These are phyloP conservation scores for Funneliformis caledonium DNA, from an alignment of 371 early-diverging fungal genomes.

Conservation along the genomic window DNA sequence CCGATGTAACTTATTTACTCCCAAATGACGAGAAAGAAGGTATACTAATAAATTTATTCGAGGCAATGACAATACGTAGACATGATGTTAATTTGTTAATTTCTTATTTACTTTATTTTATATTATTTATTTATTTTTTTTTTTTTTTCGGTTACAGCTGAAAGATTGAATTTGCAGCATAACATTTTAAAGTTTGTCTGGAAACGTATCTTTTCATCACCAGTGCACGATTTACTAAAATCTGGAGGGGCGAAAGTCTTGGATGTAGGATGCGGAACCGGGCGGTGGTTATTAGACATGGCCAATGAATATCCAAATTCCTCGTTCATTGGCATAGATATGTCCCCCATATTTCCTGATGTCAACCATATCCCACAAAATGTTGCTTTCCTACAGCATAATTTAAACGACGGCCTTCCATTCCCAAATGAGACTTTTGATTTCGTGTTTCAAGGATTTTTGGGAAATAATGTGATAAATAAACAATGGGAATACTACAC, in stretches of 20 bases:
- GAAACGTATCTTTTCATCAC: background rate
- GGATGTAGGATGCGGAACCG: constrained; percentile 19
- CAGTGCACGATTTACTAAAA: background rate
- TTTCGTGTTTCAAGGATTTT: background rate
- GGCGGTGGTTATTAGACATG: constrained; percentile 15
- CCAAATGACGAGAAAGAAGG: constrained; percentile 29
- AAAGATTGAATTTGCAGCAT: background rate
- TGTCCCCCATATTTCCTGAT: background rate
- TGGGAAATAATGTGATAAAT: background rate
- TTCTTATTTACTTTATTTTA: no score
- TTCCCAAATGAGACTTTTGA: constrained; percentile 13
- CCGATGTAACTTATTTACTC: background rate
- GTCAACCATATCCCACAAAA: background rate
- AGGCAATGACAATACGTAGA: background rate
- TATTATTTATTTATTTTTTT: no score
- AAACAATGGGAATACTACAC: background rate
- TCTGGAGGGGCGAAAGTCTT: background rate
- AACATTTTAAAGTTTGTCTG: background rate
- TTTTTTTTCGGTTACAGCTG: background rate
- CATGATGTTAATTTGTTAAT: no score
- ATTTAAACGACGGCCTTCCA: background rate
- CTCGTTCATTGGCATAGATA: constrained; percentile 2
- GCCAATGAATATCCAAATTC: background rate
- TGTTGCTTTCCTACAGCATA: background rate
- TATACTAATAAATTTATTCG: background rate